A percentile compares a stretch with the other conserved stretches of the same genome.
phyloP scores from a whole-genome alignment of 352 stramenopile genomes.

The Globisporangium cylindrosporum region DNA sequence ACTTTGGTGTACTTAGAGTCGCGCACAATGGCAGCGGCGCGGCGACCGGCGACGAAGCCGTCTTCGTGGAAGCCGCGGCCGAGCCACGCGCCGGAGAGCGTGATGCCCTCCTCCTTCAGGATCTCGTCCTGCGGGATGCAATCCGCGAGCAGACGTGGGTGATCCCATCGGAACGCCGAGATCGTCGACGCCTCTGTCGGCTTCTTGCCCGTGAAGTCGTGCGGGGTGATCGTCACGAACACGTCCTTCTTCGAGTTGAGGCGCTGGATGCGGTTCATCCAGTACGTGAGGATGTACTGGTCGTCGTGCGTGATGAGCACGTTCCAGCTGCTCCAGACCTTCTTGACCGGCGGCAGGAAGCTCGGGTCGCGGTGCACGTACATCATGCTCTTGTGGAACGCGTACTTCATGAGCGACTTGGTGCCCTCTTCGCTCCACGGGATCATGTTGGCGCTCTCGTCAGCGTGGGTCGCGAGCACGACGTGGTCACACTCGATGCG shows the following conservation, averaged over 20 bases:
- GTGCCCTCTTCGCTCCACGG: slow-evolving; percentile 63
- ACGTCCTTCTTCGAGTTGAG: slow-evolving; percentile 85
- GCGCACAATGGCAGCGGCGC: slow-evolving; percentile 73
- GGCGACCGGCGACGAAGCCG: slow-evolving; percentile 80
- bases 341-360: slow-evolving; percentile 73
- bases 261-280: slow-evolving; percentile 89
- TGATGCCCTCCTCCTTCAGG: slow-evolving; percentile 80
- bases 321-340: slow-evolving; percentile 85
- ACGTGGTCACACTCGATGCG: slow-evolving; percentile 84
- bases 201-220: slow-evolving; percentile 66
- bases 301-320: slow-evolving; percentile 83
- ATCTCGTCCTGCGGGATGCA: slow-evolving; percentile 87
- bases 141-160: slow-evolving; percentile 77
- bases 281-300: slow-evolving; percentile 87
- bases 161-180: slow-evolving; percentile 82
- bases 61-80: slow-evolving; percentile 86
- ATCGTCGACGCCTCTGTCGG: slow-evolving; percentile 51
- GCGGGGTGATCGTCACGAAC: slow-evolving; percentile 83
- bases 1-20: slow-evolving; percentile 73
- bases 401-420: slow-evolving; percentile 73
- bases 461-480: slow-evolving; percentile 77
- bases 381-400: slow-evolving; percentile 89
- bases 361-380: slow-evolving; percentile 78
- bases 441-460: slow-evolving; percentile 74
- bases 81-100: slow-evolving; percentile 78